Conservation (phyloP, 164 flowering plant species). For the Platanus orientalis region DNA sequence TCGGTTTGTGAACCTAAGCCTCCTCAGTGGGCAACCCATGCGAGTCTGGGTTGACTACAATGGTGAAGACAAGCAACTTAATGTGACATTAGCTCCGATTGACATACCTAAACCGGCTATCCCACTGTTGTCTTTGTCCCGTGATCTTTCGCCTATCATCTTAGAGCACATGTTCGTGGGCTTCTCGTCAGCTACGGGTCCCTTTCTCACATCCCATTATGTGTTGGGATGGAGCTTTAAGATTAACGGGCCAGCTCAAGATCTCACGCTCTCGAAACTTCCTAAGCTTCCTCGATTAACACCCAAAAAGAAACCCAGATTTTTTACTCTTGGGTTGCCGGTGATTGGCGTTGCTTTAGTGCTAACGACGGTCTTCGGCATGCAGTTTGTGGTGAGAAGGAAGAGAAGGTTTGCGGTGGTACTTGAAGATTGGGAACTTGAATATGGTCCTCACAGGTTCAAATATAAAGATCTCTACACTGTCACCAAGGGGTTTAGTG, state of each 20-base stretch:
- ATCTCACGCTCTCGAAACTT: slow-evolving; percentile 25
- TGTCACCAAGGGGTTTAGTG: slow-evolving; percentile 34
- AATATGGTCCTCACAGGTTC: slow-evolving; percentile 34
- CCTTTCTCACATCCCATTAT: background rate
- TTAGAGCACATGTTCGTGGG: slow-evolving; percentile 17
- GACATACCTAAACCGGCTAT: slow-evolving; percentile 3
- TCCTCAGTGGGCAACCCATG: slow-evolving; percentile 8
- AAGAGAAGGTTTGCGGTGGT: slow-evolving; percentile 25
- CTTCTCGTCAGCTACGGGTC: slow-evolving; percentile 13
- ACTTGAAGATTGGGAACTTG: slow-evolving; percentile 40
- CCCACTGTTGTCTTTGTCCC: slow-evolving; percentile 10
- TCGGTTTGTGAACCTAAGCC: slow-evolving; percentile 2
- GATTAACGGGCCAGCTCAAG: slow-evolving; percentile 14
- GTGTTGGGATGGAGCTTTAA: slow-evolving; percentile 19
- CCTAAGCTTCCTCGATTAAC: slow-evolving; percentile 27
- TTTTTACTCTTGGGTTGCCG: slow-evolving; percentile 22
- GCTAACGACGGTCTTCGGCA: background rate
- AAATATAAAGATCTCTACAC: slow-evolving; percentile 27
- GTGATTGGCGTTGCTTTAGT: background rate
- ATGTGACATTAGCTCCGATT: slow-evolving; percentile 20
- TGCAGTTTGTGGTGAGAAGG: background rate
- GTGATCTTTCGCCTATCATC: slow-evolving; percentile 8
- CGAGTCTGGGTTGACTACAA: slow-evolving; percentile 22
- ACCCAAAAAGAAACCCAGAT: slow-evolving; percentile 2
- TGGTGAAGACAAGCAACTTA: slow-evolving; percentile 1